Evolutionary conservation across 352 stramenopile genomes (phyloP), one percentile per base, ranked within the genome.

Genomic region (Pythium utonaiense): DNA sequence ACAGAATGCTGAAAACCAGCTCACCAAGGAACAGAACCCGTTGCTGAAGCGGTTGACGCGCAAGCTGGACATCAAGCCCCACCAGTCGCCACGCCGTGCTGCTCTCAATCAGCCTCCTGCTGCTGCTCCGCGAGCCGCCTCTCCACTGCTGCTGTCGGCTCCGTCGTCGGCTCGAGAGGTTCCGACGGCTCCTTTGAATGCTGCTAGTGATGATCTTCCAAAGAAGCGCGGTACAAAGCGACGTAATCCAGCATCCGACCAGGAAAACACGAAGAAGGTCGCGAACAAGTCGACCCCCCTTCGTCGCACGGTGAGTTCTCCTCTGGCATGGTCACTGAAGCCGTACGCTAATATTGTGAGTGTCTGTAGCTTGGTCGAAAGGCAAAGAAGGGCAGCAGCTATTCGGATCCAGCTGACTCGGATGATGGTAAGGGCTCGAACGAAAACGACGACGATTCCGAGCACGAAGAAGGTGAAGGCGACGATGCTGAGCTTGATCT

Each of bases 21-120:
- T 27, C n/a, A 47, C 8, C 40, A 47, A 72, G 6, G 66, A 74
- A 3, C 56, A 61, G 24, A 77, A 75, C 16, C 57, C 57, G 1
- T 27, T 75, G 30, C 45, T 70, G 17, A 80, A 77, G 71, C 61
- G 78, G 48, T 51, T 85, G 30, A 65, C 74, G 17, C 71, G 70
- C 30, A 89, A 86, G 59, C 66, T 91, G 9, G 78, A 89, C 50
- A 89, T 91, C 64, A 89, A 89, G 60, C 81, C 81, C 17, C 78
- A 91, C 66, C 81, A 91, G 53, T 91, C 81, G 13, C 79, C 81
- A 45, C 68, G 81, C 42, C 78, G 81, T 14, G 75, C 71, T 1
- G 73, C 67, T 6, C 60, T 81, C 36, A 76, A 83, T 28, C 62
- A 73, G 38, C 61, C 55, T 44, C 17, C 45, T 3, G 53, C 53